Conservation (phyloP, 129 eudicot genomes). For the Oenanthe sinensis region DNA sequence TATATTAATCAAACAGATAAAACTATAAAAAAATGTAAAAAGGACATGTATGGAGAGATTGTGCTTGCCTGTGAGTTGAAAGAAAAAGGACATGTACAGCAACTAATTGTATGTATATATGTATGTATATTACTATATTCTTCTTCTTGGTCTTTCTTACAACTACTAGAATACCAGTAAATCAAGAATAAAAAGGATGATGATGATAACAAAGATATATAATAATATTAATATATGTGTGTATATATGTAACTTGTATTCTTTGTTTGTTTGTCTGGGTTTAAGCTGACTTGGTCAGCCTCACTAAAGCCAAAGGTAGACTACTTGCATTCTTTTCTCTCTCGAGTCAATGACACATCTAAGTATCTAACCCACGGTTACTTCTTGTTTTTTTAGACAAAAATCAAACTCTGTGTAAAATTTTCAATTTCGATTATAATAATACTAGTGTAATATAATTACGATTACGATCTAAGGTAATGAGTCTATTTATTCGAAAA, state of each 20-base stretch:
- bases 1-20: neutral
- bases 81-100: slow-evolving; percentile 18
- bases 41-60: neutral
- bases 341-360: neutral
- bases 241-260: neutral
- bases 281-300: neutral
- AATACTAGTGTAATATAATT: no score
- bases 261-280: neutral
- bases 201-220: neutral
- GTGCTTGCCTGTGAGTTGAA: slow-evolving; percentile 1
- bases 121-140: no score
- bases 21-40: neutral
- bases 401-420: no score
- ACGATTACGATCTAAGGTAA: no score
- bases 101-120: slow-evolving; percentile 4
- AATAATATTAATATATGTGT: neutral
- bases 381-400: neutral
- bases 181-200: neutral
- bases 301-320: neutral
- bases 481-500: no score
- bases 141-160: neutral
- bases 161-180: neutral
- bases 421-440: no score
- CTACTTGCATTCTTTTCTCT: neutral
- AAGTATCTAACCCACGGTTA: neutral